These are phyloP conservation scores for Jacaranda mimosifolia DNA, from an alignment of 257 asterid species.

Conservation along the genomic window DNA sequence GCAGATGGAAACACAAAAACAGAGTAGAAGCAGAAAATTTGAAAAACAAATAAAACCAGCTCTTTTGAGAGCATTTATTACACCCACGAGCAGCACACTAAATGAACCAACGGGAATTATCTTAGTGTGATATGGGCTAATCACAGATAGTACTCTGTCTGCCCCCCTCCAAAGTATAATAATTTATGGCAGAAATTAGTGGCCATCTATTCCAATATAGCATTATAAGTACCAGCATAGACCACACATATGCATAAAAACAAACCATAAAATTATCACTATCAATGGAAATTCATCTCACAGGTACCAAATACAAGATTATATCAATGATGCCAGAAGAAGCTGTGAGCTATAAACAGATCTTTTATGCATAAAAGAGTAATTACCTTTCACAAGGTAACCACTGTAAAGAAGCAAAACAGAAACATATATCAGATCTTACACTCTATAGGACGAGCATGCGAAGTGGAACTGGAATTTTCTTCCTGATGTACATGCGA, in stretches of 20 bases:
- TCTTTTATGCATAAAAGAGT: not conserved
- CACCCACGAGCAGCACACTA: constrained; percentile 23
- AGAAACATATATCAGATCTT: constrained; percentile 46
- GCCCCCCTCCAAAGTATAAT: constrained; percentile 5
- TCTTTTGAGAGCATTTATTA: constrained; percentile 18
- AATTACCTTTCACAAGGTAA: not conserved
- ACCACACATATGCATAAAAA: constrained; percentile 14
- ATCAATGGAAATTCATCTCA: constrained; percentile 15
- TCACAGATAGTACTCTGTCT: not conserved
- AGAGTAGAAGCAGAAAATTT: not conserved
- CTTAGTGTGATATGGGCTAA: not conserved
- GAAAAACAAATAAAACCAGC: constrained; percentile 8
- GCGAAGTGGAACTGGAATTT: constrained; percentile 52
- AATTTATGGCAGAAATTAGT: not conserved
- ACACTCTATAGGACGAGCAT: constrained; percentile 69
- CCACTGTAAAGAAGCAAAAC: constrained; percentile 2
- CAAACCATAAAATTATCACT: constrained; percentile 9
- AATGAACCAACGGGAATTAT: constrained; percentile 2
- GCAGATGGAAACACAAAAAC: constrained; percentile 17
- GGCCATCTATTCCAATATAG: not conserved
- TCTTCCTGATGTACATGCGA: constrained; percentile 51
- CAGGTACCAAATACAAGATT: not conserved
- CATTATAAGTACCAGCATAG: not conserved
- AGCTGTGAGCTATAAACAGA: constrained; percentile 21
- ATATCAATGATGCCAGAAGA: not conserved